A percentile compares a stretch with the other conserved stretches of the same genome.
phyloP scores from a whole-genome alignment of 495 filamentous ascomycete genomes.

The Aspergillus ellipticus region DNA sequence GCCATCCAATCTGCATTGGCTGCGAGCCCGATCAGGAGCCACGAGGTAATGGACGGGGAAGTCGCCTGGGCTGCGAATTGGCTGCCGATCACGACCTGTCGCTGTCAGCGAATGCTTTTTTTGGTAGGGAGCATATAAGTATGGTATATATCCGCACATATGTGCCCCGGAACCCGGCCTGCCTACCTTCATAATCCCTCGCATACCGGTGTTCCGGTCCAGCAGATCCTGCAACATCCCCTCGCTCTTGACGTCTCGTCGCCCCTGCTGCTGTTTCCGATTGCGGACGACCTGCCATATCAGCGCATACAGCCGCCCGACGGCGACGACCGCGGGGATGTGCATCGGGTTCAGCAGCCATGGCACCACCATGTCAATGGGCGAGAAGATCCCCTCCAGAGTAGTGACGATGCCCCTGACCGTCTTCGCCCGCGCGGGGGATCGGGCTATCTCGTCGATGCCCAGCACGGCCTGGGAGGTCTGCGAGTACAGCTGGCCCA shows the following conservation, averaged over 20 bases:
- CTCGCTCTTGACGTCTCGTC: neutral
- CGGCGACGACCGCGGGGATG: neutral
- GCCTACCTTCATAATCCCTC: neutral
- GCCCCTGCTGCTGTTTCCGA: neutral
- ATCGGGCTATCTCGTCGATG: neutral
- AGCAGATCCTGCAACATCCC: neutral
- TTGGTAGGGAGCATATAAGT: too few relatives aligned
- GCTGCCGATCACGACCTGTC: neutral
- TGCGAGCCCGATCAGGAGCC: neutral
- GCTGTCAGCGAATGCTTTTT: neutral
- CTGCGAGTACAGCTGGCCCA: neutral
- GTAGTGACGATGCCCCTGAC: neutral
- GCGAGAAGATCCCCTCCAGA: neutral
- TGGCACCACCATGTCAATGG: neutral
- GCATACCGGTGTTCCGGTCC: neutral
- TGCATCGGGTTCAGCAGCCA: conserved; percentile 3
- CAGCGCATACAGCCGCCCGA: neutral
- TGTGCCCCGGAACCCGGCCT: neutral
- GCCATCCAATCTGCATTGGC: conserved; percentile 1
- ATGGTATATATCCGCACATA: too few relatives aligned
- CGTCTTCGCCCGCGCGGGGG: neutral
- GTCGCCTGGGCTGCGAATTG: neutral
- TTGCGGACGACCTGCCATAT: neutral
- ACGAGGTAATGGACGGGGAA: neutral
- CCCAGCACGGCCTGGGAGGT: neutral